Conservation (phyloP, 2,329 filamentous ascomycete species). For the Beauveria medogensis region DNA sequence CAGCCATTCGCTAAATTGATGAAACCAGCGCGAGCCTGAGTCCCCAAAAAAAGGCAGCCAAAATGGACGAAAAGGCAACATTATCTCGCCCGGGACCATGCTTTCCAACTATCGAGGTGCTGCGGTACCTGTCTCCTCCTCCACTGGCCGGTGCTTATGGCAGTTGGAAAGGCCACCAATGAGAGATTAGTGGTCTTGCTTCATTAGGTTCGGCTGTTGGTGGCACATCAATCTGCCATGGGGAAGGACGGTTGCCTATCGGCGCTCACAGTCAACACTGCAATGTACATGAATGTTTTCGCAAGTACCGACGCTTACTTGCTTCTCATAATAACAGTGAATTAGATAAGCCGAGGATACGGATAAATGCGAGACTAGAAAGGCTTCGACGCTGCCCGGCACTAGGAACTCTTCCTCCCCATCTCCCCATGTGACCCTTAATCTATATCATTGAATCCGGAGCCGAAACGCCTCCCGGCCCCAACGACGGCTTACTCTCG, state of each 20-base stretch:
- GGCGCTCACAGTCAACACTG: neutral
- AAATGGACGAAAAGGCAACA: neutral
- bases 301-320: too few relatives aligned
- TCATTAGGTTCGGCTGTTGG: neutral
- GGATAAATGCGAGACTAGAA: too few relatives aligned
- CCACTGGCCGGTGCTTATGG: constrained; percentile 2
- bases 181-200: neutral
- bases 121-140: neutral
- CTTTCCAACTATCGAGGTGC: neutral
- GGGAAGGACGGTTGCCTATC: neutral
- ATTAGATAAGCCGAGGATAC: too few relatives aligned
- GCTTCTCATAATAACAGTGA: too few relatives aligned
- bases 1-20: neutral
- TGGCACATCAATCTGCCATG: neutral
- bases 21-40: neutral
- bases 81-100: neutral
- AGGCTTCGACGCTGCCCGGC: too few relatives aligned
- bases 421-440: too few relatives aligned
- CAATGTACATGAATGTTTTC: neutral
- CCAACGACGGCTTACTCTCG: too few relatives aligned
- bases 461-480: too few relatives aligned
- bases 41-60: neutral
- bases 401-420: too few relatives aligned
- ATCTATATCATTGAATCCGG: too few relatives aligned
- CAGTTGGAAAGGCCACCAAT: neutral